Base-by-base conservation (phyloP, 1,139 yeast species). In the Blastobotrys apis region DNA sequence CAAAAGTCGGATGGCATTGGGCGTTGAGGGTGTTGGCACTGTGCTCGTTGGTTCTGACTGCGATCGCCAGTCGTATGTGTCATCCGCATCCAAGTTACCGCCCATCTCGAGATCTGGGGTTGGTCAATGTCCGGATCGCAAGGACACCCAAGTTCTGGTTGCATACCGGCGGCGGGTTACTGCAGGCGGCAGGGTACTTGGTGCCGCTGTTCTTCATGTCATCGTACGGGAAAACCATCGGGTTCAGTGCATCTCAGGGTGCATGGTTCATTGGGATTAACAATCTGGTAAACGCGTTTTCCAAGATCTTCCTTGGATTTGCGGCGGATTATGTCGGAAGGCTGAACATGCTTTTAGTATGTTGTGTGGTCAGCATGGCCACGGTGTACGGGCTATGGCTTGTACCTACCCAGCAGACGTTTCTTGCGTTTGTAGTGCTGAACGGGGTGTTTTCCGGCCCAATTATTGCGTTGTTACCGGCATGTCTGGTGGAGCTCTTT, bases 161-260 rank as follows among this genome's bases (percentile, higher is more conserved):
- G 8, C 72, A 69, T 40, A 47, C 66, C 22, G 47, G 52, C 2
- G 71, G 69, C 2, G 64, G 68, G 2, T 51, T 65, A 16, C 56
- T 69, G 27, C 74, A 71, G 50, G 54, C 73, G 2, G 72, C 72
- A 0, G 75, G 72, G 1, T 71, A 71, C 48, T 55, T 68, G 45
- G 68, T 69, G 22, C 71, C 73, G 10, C 57, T 69, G 39, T 63
- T 65, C 41, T 71, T 56, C 54, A 70, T 71, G 74, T 69, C 75
- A 1, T 62, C 69, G 6, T 71, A 69, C 48, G 68, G 66, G 1
- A 54, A 55, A 22, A 57, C 73, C 0, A 49, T 71, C 13, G 73
- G 73, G 1, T 69, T 61, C 50, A 50, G 64, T 4, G 56, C 56
- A 13, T 53, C 55, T 8, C 65, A 64, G 39, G 74, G 75, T 2